A percentile compares a stretch with the other conserved stretches of the same genome.
These are phyloP conservation scores for Cunninghamia lanceolata DNA, from an alignment of 75 land plant species.

Conservation along the genomic window DNA sequence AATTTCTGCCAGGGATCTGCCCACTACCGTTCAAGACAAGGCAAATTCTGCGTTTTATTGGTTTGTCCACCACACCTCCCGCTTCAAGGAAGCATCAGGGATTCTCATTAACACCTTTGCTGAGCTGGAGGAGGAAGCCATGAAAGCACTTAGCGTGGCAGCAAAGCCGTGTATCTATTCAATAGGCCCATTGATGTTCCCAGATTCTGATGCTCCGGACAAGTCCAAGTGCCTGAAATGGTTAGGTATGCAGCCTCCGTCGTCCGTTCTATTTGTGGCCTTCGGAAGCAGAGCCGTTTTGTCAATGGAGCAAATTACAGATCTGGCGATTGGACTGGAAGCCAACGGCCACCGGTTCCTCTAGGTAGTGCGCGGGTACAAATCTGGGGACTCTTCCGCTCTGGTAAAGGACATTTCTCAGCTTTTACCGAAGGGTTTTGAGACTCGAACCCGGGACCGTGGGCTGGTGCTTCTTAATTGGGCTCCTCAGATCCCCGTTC, in stretches of 20 bases:
- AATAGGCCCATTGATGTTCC: slow-evolving; percentile 38
- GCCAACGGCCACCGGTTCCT: too few species aligned
- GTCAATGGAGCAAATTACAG: too few species aligned
- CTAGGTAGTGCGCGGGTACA: background rate
- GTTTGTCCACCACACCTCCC: slow-evolving; percentile 17
- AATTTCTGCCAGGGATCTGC: slow-evolving; percentile 23
- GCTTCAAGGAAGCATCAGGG: slow-evolving; percentile 31
- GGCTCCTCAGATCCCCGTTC: too few species aligned
- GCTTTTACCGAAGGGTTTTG: slow-evolving; percentile 43
- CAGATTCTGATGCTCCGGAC: background rate
- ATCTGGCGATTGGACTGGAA: too few species aligned
- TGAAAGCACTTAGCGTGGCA: slow-evolving; percentile 4
- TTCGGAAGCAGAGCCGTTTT: too few species aligned
- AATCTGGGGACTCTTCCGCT: slow-evolving; percentile 32
- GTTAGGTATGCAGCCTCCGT: too few species aligned
- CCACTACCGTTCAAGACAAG: slow-evolving; percentile 19
- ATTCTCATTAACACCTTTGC: too few species aligned
- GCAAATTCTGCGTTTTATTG: background rate
- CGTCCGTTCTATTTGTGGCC: too few species aligned
- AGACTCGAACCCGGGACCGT: slow-evolving; percentile 15
- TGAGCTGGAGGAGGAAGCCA: too few species aligned
- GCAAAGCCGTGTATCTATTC: slow-evolving; percentile 25
- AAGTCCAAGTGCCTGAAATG: background rate
- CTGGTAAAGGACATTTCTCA: slow-evolving; percentile 38
- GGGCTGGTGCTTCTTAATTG: background rate